These are phyloP conservation scores for Neonectria magnoliae DNA, from an alignment of 2,329 filamentous ascomycete species.

Conservation along the genomic window DNA sequence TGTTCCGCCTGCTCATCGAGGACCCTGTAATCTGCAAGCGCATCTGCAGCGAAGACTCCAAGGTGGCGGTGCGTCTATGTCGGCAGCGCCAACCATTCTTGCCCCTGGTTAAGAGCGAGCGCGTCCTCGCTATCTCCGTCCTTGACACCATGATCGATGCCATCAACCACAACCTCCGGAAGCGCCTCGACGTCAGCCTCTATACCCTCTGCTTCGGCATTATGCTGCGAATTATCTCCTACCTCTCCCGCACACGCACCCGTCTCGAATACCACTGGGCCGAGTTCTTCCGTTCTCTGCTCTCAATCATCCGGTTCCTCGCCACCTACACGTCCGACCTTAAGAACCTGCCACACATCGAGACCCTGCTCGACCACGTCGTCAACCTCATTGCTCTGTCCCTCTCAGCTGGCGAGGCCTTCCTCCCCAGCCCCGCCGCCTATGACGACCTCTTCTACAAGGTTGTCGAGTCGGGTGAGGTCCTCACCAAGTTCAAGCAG, in stretches of 20 bases:
- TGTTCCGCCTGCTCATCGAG: constrained; percentile 86
- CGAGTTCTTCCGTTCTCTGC: constrained; percentile 89
- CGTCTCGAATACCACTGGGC: constrained; percentile 93
- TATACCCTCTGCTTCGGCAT: constrained; percentile 86
- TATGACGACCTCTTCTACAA: constrained; percentile 99
- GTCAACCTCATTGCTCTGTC: constrained; percentile 86
- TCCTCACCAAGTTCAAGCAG: constrained; percentile 82
- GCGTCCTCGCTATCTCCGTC: constrained; percentile 78
- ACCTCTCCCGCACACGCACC: constrained; percentile 83
- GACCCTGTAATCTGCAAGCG: constrained; percentile 84
- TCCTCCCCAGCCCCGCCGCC: constrained; percentile 84
- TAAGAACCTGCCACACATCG: constrained; percentile 73
- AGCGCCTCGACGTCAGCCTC: constrained; percentile 83
- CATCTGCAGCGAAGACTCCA: constrained; percentile 82
- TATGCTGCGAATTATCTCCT: constrained; percentile 82
- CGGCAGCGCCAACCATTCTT: constrained; percentile 89
- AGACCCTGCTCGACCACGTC: constrained; percentile 78
- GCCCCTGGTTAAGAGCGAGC: constrained; percentile 76
- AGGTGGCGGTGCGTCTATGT: constrained; percentile 81
- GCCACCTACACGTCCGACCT: constrained; percentile 87
- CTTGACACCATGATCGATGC: constrained; percentile 90
- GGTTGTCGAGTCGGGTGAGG: constrained; percentile 88
- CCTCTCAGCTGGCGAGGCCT: constrained; percentile 87
- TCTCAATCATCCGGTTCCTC: constrained; percentile 89
- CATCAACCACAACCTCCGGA: constrained; percentile 91